Base-by-base conservation (phyloP, 768 basidiomycete species). In the Mycena amicta region DNA sequence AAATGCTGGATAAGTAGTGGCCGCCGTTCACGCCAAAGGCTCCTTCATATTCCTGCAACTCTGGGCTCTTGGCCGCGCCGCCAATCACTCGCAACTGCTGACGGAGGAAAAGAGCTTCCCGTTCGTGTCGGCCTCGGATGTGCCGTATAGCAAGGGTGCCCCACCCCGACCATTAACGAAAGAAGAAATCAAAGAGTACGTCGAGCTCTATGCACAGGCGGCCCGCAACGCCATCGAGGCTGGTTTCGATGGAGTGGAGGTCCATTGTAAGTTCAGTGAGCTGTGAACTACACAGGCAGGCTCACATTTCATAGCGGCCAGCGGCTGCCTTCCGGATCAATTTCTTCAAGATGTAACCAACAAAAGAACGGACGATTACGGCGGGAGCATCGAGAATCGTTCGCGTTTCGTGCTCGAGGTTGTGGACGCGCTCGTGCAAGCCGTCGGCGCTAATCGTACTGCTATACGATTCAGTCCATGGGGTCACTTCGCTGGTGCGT, bases 331-430 rank as follows among this genome's bases (percentile, higher is more conserved):
- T 22, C 13, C 80, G 4, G 78, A 84, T 56, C 80, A 84, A 63
- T 83, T 84, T 68, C 54, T 80, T 18, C 75, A 82, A 52, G 67
- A 61, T 41, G 66, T 68, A 22, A 67, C 72, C 0, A 86, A 86
- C 67, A 71, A 72, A 40, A 73, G 85, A 27, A 80, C 70, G n/a
- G 84, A 86, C 66, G 72, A 75, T 51, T 88, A 83, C 63, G 87
- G 2, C 13, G 87, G 87, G 3, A 71, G 71, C 27, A 64, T 83
- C 28, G 75, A 80, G 64, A 83, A 83, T 63, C 73, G 86, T 13
- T 66, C 70, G n/a, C 74, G 82, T 3, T 78, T 88, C 66, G 57
- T 73, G 2, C 70, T 82, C 6, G 78, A 83, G 65, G 75, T 82
- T 55, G 67, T 81, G 33, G 62, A 78, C 5, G 80, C 80, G 23